Conservation (phyloP, 1,284 basidiomycete genomes). For the Rhizoctonia solani region DNA sequence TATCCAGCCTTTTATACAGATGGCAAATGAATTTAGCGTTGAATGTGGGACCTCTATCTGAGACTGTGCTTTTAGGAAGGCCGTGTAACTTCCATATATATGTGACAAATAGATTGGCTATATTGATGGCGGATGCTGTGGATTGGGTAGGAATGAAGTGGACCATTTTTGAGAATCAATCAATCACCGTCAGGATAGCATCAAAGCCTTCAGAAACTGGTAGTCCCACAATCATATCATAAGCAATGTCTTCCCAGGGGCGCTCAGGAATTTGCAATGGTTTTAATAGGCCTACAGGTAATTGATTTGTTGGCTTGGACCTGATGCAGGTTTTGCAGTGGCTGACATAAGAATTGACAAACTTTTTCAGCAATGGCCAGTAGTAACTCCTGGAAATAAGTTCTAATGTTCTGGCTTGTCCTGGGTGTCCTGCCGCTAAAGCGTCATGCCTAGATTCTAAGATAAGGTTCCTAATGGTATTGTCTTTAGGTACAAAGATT, state of each 20-base stretch:
- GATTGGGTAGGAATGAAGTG: too few relatives aligned
- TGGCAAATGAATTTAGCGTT: conserved; percentile 25
- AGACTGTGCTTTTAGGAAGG: background rate
- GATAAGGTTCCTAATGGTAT: background rate
- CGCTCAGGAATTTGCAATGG: too few relatives aligned
- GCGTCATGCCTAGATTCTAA: background rate
- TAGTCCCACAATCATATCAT: conserved; percentile 48
- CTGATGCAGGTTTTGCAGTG: too few relatives aligned
- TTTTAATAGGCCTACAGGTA: too few relatives aligned
- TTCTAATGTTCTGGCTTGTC: background rate
- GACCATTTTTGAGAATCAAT: too few relatives aligned
- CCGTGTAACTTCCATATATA: too few relatives aligned
- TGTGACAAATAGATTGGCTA: too few relatives aligned
- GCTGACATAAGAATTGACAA: too few relatives aligned
- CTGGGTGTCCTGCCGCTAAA: background rate
- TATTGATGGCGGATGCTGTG: too few relatives aligned
- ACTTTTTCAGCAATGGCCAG: too few relatives aligned
- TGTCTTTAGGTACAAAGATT: background rate
- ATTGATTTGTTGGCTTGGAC: too few relatives aligned
- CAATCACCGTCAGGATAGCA: too few relatives aligned
- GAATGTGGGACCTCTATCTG: background rate
- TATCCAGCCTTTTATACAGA: conserved; percentile 26
- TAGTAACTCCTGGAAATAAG: background rate
- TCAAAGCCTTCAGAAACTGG: conserved; percentile 44
- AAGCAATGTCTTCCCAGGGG: conserved; percentile 47